These are phyloP conservation scores for Arabidopsis thaliana DNA, from an alignment of 345 rosid species.

Conservation along the genomic window DNA sequence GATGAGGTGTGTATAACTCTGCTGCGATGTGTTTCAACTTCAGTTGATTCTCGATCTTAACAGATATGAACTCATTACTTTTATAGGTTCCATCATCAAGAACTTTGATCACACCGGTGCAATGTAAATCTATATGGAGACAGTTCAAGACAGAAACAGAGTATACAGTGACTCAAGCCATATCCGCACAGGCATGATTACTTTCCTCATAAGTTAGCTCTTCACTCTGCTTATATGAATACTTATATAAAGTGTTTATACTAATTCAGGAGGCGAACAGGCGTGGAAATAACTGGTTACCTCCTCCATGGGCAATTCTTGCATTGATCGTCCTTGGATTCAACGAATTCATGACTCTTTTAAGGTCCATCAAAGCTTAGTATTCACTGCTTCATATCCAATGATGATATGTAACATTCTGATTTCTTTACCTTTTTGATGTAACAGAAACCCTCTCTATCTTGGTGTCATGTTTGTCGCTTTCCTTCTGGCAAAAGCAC, in stretches of 20 bases:
- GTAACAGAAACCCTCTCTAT: conserved; percentile 88
- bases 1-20: conserved; percentile 57
- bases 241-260: background rate
- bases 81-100: conserved; percentile 71
- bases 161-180: conserved; percentile 90
- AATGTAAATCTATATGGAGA: conserved; percentile 95
- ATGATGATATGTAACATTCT: conserved; percentile 15
- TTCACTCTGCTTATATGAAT: conserved; percentile 6
- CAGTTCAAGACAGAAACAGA: conserved; percentile 95
- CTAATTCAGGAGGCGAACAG: conserved; percentile 82
- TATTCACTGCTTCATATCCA: conserved; percentile 2
- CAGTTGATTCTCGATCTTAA: conserved; percentile 7
- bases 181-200: conserved; percentile 88
- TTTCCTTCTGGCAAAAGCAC: conserved; percentile 72
- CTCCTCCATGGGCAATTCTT: conserved; percentile 98
- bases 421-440: background rate
- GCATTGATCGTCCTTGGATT: conserved; percentile 86
- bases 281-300: conserved; percentile 90
- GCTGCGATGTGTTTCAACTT: conserved; percentile 1
- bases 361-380: conserved; percentile 59
- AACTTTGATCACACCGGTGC: conserved; percentile 89
- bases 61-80: background rate
- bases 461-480: conserved; percentile 66
- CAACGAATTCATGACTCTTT: conserved; percentile 94
- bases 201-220: background rate